Evolutionary conservation across 495 filamentous ascomycete genomes (phyloP).

Genomic region (Penicillium atrosanguineum): DNA sequence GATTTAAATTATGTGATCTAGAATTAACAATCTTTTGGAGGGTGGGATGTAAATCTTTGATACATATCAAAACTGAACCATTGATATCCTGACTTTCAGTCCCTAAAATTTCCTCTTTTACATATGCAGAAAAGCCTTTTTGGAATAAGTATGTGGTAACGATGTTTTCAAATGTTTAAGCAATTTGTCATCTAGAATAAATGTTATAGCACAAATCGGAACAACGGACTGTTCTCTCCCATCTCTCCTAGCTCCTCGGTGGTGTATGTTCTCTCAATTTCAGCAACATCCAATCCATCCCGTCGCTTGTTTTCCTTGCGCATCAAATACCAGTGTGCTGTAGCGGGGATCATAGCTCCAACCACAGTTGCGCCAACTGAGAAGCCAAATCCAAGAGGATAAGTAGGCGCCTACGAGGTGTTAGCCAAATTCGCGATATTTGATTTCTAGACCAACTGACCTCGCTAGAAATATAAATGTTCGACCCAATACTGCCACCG

Average conservation of each 20-base stretch:
- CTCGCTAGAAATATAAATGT: conserved; percentile 13
- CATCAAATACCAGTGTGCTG: conserved; percentile 2
- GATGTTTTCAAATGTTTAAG: no score
- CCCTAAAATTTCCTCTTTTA: no score
- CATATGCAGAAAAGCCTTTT: no score
- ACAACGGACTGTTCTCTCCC: conserved; percentile 3
- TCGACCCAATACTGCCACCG: conserved; percentile 7
- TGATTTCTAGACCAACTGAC: neutral
- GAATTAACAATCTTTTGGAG: no score
- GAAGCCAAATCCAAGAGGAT: conserved; percentile 9
- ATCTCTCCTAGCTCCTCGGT: conserved; percentile 1
- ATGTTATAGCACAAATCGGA: conserved; percentile 2
- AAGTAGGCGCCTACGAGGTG: conserved; percentile 1
- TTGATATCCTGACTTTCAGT: no score
- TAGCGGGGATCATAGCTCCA: conserved; percentile 1
- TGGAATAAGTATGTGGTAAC: no score
- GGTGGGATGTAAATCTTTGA: no score
- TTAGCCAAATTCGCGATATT: neutral
- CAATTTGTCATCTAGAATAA: no score
- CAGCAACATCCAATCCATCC: neutral
- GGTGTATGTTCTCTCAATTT: neutral
- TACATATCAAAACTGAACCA: no score
- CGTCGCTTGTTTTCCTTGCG: neutral
- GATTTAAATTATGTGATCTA: no score
- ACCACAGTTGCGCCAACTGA: neutral